Evolutionary conservation across 2,329 filamentous ascomycete genomes (phyloP), one percentile per base, ranked within the genome.

Genomic region (Thielaviopsis populi): DNA sequence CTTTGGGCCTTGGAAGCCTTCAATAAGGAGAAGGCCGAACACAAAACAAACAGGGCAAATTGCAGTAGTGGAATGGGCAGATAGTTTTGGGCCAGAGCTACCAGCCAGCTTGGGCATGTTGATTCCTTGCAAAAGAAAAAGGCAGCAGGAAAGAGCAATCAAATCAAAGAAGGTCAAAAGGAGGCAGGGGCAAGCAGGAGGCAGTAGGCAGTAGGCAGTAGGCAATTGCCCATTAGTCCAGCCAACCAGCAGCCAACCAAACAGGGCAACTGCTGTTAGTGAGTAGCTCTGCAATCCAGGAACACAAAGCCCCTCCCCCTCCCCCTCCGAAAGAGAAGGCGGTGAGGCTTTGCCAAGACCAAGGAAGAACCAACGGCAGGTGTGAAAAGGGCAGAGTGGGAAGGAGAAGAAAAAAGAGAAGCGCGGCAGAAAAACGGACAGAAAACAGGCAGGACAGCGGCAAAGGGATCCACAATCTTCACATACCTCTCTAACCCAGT

Each of bases 331-430:
- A n/a, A 33, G 27, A 37, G 8, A 56, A 33, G 19, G 53, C 53
- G 53, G 53, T 56, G 53, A 56, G 27, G 27, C 24, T 2, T n/a
- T 30, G 24, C 53, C 30, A 46, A 56, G 30, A n/a, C 13, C 15
- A 56, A 53, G 37, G 33, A 56, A 53, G 37, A 19, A 41, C 40
- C 41, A 30, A 15, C 68, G 53, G 56, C 37, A 48, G 19, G 24
- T 40, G 33, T 5, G 54, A 43, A 40, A 42, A n/a, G n/a, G n/a
- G n/a, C n/a, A n/a, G n/a, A n/a, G n/a, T n/a, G n/a, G n/a, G n/a
- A n/a, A n/a, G n/a, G 43, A 37, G 13, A 40, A 37, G 22, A 63
- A 59, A 41, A 46, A 59, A 63, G 24, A 43, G 33, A 63, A 48
- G 24, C 33, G n/a, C 33, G n/a, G 37, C 50, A 27, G 42, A 63